Evolutionary conservation across 805 yeast genomes (phyloP).

Genomic region (Candida montana): DNA sequence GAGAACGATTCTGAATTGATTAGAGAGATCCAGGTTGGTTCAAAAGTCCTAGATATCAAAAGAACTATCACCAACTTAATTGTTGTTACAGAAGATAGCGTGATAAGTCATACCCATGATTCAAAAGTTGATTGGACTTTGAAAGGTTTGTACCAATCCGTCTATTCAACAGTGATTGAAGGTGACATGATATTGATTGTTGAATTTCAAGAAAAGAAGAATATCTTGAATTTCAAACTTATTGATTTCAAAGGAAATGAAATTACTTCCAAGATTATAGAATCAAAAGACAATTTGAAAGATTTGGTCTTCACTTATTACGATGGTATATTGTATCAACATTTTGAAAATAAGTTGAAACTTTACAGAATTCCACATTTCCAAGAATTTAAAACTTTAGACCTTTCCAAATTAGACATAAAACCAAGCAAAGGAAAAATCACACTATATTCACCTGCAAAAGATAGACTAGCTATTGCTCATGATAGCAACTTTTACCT

Average conservation of each 20-base stretch:
- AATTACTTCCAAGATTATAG: slow-evolving; percentile 22
- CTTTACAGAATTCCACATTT: slow-evolving; percentile 22
- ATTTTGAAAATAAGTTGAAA: slow-evolving; percentile 12
- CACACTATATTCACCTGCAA: slow-evolving; percentile 22
- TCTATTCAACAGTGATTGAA: slow-evolving; percentile 16
- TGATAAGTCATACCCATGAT: slow-evolving; percentile 5
- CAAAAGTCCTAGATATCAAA: slow-evolving; percentile 14
- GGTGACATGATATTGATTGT: slow-evolving; percentile 10
- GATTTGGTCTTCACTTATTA: slow-evolving; percentile 15
- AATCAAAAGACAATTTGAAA: slow-evolving; percentile 7
- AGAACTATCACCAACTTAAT: slow-evolving; percentile 2
- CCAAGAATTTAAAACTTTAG: slow-evolving; percentile 11
- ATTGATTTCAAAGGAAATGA: slow-evolving; percentile 18
- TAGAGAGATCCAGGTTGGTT: slow-evolving; percentile 12
- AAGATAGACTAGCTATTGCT: slow-evolving; percentile 23
- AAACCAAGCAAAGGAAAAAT: slow-evolving; percentile 4
- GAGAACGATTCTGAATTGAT: slow-evolving; percentile 21
- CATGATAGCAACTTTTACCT: slow-evolving; percentile 27
- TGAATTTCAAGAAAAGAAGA: slow-evolving; percentile 9
- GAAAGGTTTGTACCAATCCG: slow-evolving; percentile 12
- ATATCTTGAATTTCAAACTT: slow-evolving; percentile 19
- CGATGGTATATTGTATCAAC: slow-evolving; percentile 20
- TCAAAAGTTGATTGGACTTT: slow-evolving; percentile 13
- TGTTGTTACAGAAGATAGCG: slow-evolving; percentile 12
- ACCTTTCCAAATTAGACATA: slow-evolving; percentile 5